Base-by-base conservation (phyloP, 352 stramenopile genomes). In the Phytophthora litchii region DNA sequence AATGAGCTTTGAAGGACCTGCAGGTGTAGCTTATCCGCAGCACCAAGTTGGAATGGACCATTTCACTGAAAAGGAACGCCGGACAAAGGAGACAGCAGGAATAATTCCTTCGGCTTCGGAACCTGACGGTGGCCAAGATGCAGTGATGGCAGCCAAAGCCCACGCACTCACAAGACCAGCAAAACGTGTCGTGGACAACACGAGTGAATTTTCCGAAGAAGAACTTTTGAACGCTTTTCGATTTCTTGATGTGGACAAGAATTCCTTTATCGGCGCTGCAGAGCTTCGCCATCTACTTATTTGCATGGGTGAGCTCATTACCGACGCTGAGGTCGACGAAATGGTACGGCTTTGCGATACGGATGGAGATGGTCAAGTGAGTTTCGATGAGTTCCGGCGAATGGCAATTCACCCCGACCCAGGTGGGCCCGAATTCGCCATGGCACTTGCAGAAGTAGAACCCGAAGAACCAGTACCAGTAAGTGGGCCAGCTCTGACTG, bases 231-330 rank as follows among this genome's bases (percentile, higher is more conserved):
- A 78, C 2, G 91, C 92, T 1, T 98, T 98, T 56, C 62, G 81
- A 32, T 97, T 97, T 42, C 74, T 98, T 19, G 95, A 98, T 65
- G 61, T 98, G 12, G 94, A 98, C 66, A 91, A 93, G 16, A 98
- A 98, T 76, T 83, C 81, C 11, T 97, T 95, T 64, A 92, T 98
- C 40, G 90, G 93, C 11, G 92, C 94, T 14, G 80, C 88, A 1
- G 95, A 98, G 58, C 78, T 98, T 8, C 82, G 92, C 0, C 95
- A 98, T 62, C 82, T 97, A 45, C 73, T 98, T 1, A 92, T 98
- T 32, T 98, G 94, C 64, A 98, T 98, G 93, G 95, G 95, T 27
- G 93, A 98, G 65, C 83, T 98, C 38, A 94, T 98, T 50, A 98
- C 94, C 5, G 94, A 98, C 57, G 94, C 97, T 47, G 95, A 98